Evolutionary conservation across 106 monocot species (phyloP).

Genomic region (Acorus calamus): DNA sequence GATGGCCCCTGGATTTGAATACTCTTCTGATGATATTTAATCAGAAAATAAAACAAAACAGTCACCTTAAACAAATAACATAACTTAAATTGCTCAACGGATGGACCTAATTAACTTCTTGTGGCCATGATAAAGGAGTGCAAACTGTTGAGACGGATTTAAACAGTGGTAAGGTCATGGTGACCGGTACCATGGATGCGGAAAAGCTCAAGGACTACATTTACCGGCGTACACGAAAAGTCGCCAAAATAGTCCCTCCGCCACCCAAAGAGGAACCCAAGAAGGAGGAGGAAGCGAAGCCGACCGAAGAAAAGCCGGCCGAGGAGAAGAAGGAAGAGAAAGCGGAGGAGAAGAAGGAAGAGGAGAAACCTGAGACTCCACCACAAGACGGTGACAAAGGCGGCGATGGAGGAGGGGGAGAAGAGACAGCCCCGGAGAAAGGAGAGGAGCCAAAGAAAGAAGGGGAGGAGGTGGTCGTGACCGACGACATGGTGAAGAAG

Average conservation of each 20-base stretch:
- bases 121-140: slow-evolving; percentile 38
- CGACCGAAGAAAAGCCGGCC: slow-evolving; percentile 2
- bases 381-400: slow-evolving; percentile 8
- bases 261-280: slow-evolving; percentile 19
- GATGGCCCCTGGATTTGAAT: too few species aligned
- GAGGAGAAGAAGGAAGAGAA: slow-evolving; percentile 11
- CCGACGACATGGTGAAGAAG: slow-evolving; percentile 45
- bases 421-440: neutral
- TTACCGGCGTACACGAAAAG: slow-evolving; percentile 57
- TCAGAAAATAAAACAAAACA: too few species aligned
- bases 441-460: slow-evolving; percentile 12
- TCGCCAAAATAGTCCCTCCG: slow-evolving; percentile 55
- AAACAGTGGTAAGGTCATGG: slow-evolving; percentile 47
- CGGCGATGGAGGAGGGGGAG: slow-evolving; percentile 13
- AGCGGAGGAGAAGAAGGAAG: slow-evolving; percentile 10
- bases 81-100: too few species aligned
- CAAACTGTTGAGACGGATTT: slow-evolving; percentile 64
- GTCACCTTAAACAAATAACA: too few species aligned
- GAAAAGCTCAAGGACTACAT: slow-evolving; percentile 64
- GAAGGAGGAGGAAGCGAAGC: slow-evolving; percentile 7
- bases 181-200: slow-evolving; percentile 64
- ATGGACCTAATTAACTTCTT: too few species aligned
- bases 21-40: too few species aligned
- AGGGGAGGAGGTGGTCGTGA: neutral
- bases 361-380: slow-evolving; percentile 1